Percentiles rank a stretch among this genome's conserved stretches.
Conservation (phyloP, 305 asterid species). For the Ilex paraguariensis region DNA sequence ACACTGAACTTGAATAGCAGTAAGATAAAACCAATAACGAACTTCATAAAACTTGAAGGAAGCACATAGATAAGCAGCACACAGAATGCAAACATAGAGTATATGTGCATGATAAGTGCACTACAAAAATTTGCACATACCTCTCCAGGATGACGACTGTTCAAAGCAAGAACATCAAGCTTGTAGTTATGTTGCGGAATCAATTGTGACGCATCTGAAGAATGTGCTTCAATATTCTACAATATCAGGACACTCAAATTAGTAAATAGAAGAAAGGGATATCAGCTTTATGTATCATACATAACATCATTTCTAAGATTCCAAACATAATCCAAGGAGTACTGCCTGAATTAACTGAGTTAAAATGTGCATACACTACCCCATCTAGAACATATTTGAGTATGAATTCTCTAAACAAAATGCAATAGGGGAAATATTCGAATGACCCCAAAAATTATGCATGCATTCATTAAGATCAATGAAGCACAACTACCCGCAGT, state of each 20-base stretch:
- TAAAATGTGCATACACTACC: too few species aligned
- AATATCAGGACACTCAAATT: slow-evolving; percentile 22
- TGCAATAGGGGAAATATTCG: too few species aligned
- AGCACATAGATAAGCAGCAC: background rate
- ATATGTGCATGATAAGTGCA: background rate
- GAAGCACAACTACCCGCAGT: too few species aligned
- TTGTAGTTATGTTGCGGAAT: slow-evolving; percentile 96
- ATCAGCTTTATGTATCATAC: too few species aligned
- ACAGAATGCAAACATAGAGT: background rate
- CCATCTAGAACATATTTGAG: too few species aligned
- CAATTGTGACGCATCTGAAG: slow-evolving; percentile 77
- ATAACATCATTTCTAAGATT: too few species aligned
- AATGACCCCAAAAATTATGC: too few species aligned
- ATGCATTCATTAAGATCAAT: too few species aligned
- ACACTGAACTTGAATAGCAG: slow-evolving; percentile 3
- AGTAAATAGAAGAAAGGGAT: slow-evolving; percentile 13
- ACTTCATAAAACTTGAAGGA: background rate
- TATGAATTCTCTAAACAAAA: too few species aligned
- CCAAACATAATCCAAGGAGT: too few species aligned
- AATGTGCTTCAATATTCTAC: slow-evolving; percentile 62
- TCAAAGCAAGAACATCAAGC: slow-evolving; percentile 87
- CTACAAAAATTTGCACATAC: slow-evolving; percentile 27
- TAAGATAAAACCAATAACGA: background rate
- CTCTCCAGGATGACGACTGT: slow-evolving; percentile 97
- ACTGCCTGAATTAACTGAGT: too few species aligned